Evolutionary conservation across 495 filamentous ascomycete genomes (phyloP), one percentile per base, ranked within the genome.

Genomic region (Penicillium cataractarum): DNA sequence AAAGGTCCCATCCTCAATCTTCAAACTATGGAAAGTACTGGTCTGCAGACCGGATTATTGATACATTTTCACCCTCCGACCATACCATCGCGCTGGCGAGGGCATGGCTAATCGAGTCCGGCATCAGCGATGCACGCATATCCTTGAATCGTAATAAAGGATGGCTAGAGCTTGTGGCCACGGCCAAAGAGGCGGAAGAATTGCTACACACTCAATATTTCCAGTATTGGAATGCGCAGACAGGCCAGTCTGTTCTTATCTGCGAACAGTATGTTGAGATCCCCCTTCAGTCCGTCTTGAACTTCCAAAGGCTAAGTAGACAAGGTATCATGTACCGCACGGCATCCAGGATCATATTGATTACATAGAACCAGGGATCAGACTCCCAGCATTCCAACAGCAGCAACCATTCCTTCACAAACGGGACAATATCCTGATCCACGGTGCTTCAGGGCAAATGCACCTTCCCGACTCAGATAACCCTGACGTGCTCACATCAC

Each of bases 21-120:
- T 17, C 48, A 50, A 50, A 50, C 48, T 50, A 50, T 31, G 48
- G 48, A 29, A 50, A 50, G 24, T 31, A 27, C n/a, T 50, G 48
- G 48, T 50, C 48, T 0, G 48, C 48, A 29, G 48, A 50, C 17
- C 48, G 29, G 12, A 24, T 50, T 24, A 50, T 29, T 50, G 48
- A 50, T 15, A 31, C 48, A 0, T 50, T 50, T 31, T 22, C 48
- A 27, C 22, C 48, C 21, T 27, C 48, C 2, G 48, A 50, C 48
- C 3, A 29, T 31, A 50, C 48, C 24, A 29, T 50, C 24, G 27
- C 27, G 29, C 48, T 17, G 22, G 48, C 9, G 48, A 29, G 10
- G 48, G 27, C 48, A 31, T 50, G 48, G 48, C 10, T 50, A 29
- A 29, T 26, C 10, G 10, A 50, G 24, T 50, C 48, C 48, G 24